Base-by-base conservation (phyloP, 345 rosid species). In the Citrus australasica region DNA sequence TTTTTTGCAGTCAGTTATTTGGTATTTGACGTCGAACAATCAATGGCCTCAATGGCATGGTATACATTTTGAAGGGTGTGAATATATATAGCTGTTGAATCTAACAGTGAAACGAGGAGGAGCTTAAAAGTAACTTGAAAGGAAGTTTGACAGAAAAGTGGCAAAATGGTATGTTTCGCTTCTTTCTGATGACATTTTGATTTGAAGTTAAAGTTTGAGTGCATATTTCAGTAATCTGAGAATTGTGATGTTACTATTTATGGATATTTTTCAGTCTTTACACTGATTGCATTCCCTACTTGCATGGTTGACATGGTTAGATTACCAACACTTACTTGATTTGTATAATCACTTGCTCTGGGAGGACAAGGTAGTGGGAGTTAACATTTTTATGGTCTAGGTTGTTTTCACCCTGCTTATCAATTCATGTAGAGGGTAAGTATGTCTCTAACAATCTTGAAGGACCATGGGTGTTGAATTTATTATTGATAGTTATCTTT, bases 101-200 rank as follows among this genome's bases (percentile, higher is more conserved):
- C 67, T 37, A 48, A n/a, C 40, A 28, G 72, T 28, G 59, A 16
- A 42, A 42, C 76, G 27, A 48, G 67, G 67, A 35, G 77, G 67
- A 35, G 77, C 62, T n/a, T 35, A 40, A 37, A 28, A 58, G 22
- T 7, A 8, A 37, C 48, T 42, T 17, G 6, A 16, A 9, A 6
- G 56, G 55, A 33, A 28, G 35, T 46, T 32, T 25, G 76, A 72
- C 79, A 32, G 37, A 64, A 22, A 55, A 24, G 28, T 4, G 58
- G 59, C 53, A 69, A 80, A 65, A 83, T 80, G 86, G 83, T 83
- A 77, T 5, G 83, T 55, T 64, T 69, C 28, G 0, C 7, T 7
- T 38, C 32, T 33, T 73, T 27, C 11, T 40, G 40, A 0, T 33
- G 65, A 38, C 9, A 65, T 66, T 73, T 67, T 22, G 65, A 17